A percentile compares a stretch with the other conserved stretches of the same genome.
Conservation (phyloP, 1,284 basidiomycete genomes). For the Ustilago curta region DNA sequence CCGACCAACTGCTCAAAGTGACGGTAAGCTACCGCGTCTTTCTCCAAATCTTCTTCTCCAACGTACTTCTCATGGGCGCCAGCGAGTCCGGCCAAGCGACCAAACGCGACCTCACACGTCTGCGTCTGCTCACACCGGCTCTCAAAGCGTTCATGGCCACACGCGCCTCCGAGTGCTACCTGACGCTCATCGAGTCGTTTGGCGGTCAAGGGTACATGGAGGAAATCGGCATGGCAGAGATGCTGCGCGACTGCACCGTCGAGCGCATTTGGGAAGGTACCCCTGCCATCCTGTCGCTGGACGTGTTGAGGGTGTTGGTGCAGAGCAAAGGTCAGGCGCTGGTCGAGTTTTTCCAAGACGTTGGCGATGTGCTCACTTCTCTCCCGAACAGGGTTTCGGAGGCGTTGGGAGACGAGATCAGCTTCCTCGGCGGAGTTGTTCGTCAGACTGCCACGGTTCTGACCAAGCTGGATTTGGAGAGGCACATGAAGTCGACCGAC, state of each 20-base stretch:
- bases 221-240: slow-evolving; percentile 72
- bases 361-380: slow-evolving; percentile 15
- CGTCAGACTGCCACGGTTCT: slow-evolving; percentile 13
- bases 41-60: slow-evolving; percentile 87
- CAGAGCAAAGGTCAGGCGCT: slow-evolving; percentile 71
- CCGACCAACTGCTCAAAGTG: slow-evolving; percentile 72
- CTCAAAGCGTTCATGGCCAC: slow-evolving; percentile 80
- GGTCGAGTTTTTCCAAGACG: slow-evolving; percentile 70
- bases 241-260: slow-evolving; percentile 77
- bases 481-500: slow-evolving; percentile 32
- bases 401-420: slow-evolving; percentile 16
- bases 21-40: slow-evolving; percentile 73
- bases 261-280: slow-evolving; percentile 84
- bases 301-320: slow-evolving; percentile 74
- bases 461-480: slow-evolving; percentile 16
- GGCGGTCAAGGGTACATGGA: slow-evolving; percentile 87
- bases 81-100: slow-evolving; percentile 93
- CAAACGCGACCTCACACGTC: slow-evolving; percentile 88
- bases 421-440: slow-evolving; percentile 16
- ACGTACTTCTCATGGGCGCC: slow-evolving; percentile 89
- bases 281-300: slow-evolving; percentile 76
- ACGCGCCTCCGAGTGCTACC: slow-evolving; percentile 76
- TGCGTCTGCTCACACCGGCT: slow-evolving; percentile 79
- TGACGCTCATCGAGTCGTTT: slow-evolving; percentile 80
- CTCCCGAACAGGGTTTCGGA: slow-evolving; percentile 6